These are phyloP conservation scores for Aspergillus ochraceoroseus DNA, from an alignment of 2,329 filamentous ascomycete species.

Conservation along the genomic window DNA sequence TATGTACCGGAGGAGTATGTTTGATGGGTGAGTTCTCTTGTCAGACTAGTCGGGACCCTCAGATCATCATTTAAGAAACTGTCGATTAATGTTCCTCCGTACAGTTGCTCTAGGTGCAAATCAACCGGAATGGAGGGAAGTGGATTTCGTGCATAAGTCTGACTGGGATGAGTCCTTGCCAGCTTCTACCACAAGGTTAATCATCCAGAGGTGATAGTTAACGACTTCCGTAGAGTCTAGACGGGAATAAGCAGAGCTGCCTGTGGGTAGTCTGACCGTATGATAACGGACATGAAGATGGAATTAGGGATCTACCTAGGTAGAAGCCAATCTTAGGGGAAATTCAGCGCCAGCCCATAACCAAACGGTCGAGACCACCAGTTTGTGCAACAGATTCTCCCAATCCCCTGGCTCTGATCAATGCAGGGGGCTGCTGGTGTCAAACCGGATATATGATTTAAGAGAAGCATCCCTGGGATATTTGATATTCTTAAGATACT, in stretches of 20 bases:
- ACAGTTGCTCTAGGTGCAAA: not conserved
- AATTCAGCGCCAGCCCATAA: not conserved
- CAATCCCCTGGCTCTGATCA: not conserved
- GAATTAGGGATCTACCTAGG: not conserved
- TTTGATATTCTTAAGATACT: too few relatives aligned
- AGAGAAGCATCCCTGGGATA: too few relatives aligned
- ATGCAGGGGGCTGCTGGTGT: not conserved
- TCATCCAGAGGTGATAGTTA: too few relatives aligned
- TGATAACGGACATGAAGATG: too few relatives aligned
- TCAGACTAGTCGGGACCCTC: constrained; percentile 1
- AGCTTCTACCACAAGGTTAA: not conserved
- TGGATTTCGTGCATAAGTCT: not conserved
- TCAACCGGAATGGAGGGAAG: too few relatives aligned
- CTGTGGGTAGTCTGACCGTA: too few relatives aligned
- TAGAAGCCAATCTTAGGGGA: not conserved
- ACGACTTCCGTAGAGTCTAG: too few relatives aligned
- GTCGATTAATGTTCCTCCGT: too few relatives aligned
- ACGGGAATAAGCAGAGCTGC: too few relatives aligned
- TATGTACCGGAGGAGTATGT: too few relatives aligned
- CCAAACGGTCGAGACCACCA: not conserved
- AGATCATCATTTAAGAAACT: constrained; percentile 3
- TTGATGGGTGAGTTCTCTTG: too few relatives aligned
- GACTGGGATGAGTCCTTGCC: not conserved
- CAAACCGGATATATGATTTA: too few relatives aligned
- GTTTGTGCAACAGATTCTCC: not conserved